phyloP scores from a whole-genome alignment of 2,329 filamentous ascomycete genomes.

The Aureobasidium namibiae region DNA sequence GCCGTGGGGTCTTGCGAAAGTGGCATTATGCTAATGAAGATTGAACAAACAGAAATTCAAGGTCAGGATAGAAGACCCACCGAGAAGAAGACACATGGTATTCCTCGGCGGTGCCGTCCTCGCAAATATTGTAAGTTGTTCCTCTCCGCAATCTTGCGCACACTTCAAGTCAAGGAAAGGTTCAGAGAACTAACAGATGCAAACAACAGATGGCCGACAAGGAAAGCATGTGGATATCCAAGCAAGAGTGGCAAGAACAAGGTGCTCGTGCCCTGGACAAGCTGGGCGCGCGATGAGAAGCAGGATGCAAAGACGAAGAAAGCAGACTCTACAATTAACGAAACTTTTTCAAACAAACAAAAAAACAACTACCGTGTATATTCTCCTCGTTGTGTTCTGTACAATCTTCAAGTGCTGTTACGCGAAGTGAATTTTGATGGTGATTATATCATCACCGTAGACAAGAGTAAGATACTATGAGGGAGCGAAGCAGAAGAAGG shows the following conservation, averaged over 20 bases:
- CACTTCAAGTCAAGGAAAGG: too few relatives aligned
- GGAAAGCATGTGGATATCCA: slow-evolving; percentile 97
- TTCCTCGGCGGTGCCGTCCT: slow-evolving; percentile 94
- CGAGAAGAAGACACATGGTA: slow-evolving; percentile 96
- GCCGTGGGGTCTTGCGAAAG: too few relatives aligned
- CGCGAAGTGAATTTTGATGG: too few relatives aligned
- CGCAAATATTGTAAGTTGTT: slow-evolving; percentile 69
- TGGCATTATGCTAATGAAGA: not conserved
- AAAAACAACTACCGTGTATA: too few relatives aligned
- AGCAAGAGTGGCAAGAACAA: slow-evolving; percentile 94
- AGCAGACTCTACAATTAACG: not conserved
- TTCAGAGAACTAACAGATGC: not conserved
- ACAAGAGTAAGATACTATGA: too few relatives aligned
- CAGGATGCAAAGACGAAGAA: not conserved
- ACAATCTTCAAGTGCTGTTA: too few relatives aligned
- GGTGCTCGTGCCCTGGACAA: slow-evolving; percentile 80
- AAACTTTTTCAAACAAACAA: not conserved
- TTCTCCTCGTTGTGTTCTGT: too few relatives aligned
- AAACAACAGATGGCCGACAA: slow-evolving; percentile 76
- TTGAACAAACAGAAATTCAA: slow-evolving; percentile 92
- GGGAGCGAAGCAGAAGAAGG: too few relatives aligned
- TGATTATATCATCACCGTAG: too few relatives aligned
- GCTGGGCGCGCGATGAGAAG: slow-evolving; percentile 67
- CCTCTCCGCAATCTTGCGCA: not conserved
- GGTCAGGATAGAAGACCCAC: slow-evolving; percentile 96